These are phyloP conservation scores for Paraphaeosphaeria sporulosa DNA, from an alignment of 2,329 filamentous ascomycete species.

Conservation along the genomic window DNA sequence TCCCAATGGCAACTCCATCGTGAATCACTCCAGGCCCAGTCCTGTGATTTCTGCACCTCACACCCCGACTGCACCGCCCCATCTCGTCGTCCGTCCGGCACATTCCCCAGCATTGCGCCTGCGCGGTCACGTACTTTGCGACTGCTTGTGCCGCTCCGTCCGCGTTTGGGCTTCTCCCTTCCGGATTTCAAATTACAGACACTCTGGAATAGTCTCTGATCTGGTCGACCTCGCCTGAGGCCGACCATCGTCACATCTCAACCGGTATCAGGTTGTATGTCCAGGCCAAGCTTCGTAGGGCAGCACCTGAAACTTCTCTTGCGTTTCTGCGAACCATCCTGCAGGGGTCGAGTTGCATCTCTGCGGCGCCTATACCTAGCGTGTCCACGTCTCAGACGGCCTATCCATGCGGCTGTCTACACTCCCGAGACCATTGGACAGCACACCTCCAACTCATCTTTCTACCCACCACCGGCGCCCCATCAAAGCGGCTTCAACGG, in stretches of 20 bases:
- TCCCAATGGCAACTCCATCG: conserved; percentile 18
- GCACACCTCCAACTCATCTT: conserved; percentile 14
- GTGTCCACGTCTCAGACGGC: conserved; percentile 28
- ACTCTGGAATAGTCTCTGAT: conserved; percentile 1
- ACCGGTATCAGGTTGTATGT: conserved; percentile 9
- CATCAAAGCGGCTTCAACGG: conserved; percentile 10
- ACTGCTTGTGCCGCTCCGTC: neutral
- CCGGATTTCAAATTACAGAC: neutral
- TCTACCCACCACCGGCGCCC: conserved; percentile 15
- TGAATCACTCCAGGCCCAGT: conserved; percentile 25
- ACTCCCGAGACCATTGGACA: conserved; percentile 39
- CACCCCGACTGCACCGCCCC: conserved; percentile 10
- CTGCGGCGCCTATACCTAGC: conserved; percentile 48
- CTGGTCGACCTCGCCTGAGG: neutral
- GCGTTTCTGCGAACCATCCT: conserved; percentile 28
- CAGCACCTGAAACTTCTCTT: conserved; percentile 41
- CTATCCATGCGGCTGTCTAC: conserved; percentile 32
- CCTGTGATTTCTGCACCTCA: conserved; percentile 32
- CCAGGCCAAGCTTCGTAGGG: conserved; percentile 34
- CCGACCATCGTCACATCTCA: neutral
- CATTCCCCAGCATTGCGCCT: neutral
- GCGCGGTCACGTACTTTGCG: neutral
- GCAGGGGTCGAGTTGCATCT: conserved; percentile 45
- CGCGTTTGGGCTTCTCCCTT: neutral
- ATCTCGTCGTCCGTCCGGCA: neutral